Evolutionary conservation across 2,329 filamentous ascomycete species (phyloP).

Genomic region (Xylaria sp.): DNA sequence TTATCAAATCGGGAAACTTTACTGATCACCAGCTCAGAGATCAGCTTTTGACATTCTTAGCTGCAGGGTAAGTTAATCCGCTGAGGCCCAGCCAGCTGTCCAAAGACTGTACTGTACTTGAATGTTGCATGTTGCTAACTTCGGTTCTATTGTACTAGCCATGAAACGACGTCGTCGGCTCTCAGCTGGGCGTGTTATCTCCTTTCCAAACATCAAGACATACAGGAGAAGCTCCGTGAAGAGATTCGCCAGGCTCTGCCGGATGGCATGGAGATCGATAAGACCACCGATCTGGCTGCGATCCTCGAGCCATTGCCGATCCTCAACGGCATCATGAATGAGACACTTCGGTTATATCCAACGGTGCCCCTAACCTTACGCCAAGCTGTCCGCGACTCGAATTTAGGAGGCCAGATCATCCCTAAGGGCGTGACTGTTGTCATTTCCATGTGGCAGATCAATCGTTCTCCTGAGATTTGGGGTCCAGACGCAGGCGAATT

Average conservation of each 20-base stretch:
- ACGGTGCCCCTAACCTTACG: slow-evolving; percentile 71
- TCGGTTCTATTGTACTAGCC: slow-evolving; percentile 40
- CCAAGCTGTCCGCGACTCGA: slow-evolving; percentile 60
- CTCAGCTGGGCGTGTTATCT: slow-evolving; percentile 68
- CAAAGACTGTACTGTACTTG: slow-evolving; percentile 41
- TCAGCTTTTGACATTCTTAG: slow-evolving; percentile 61
- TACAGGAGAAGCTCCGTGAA: slow-evolving; percentile 63
- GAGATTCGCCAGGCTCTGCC: slow-evolving; percentile 62
- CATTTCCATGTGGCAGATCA: slow-evolving; percentile 64
- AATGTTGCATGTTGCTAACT: slow-evolving; percentile 48
- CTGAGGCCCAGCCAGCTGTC: slow-evolving; percentile 32
- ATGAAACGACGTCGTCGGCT: slow-evolving; percentile 70
- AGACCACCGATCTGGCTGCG: slow-evolving; percentile 46
- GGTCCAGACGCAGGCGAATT: slow-evolving; percentile 70
- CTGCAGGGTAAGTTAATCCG: slow-evolving; percentile 51
- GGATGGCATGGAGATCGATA: slow-evolving; percentile 31
- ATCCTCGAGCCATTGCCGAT: slow-evolving; percentile 69
- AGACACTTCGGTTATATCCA: slow-evolving; percentile 56
- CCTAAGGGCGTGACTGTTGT: slow-evolving; percentile 69
- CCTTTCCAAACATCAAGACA: slow-evolving; percentile 62
- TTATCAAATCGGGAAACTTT: slow-evolving; percentile 59
- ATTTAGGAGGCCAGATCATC: slow-evolving; percentile 62
- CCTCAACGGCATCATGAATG: slow-evolving; percentile 71
- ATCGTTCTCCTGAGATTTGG: slow-evolving; percentile 69
- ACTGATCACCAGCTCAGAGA: slow-evolving; percentile 58